phyloP scores from a whole-genome alignment of 345 rosid species.

The Pseudoturritis turrita region DNA sequence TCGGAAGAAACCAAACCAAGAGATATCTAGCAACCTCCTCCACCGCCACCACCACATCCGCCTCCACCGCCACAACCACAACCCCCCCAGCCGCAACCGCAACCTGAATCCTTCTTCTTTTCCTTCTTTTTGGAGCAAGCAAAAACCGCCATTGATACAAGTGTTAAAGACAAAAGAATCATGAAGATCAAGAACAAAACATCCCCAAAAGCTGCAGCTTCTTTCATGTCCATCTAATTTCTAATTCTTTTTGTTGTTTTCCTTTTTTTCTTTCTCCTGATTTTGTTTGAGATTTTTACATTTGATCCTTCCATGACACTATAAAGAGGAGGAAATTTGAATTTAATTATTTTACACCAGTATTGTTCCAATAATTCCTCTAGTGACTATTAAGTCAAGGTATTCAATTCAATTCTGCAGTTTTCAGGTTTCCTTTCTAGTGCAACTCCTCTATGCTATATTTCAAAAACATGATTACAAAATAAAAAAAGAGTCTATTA shows the following conservation, averaged over 20 bases:
- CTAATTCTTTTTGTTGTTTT: background rate
- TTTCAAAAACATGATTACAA: slow-evolving; percentile 1
- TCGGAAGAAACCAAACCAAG: background rate
- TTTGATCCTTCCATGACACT: slow-evolving; percentile 9
- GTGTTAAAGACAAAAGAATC: slow-evolving; percentile 17
- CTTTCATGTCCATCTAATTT: background rate
- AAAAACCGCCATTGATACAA: slow-evolving; percentile 14
- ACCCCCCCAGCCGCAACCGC: background rate
- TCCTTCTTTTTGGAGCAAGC: background rate
- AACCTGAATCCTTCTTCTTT: background rate
- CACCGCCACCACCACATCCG: background rate
- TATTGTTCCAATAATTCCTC: background rate
- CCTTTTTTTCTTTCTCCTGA: background rate
- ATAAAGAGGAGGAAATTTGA: background rate
- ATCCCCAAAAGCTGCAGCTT: background rate
- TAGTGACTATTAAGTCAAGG: background rate
- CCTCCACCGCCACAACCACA: background rate
- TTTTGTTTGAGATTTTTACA: background rate
- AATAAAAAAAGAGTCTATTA: background rate
- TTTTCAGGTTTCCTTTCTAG: slow-evolving; percentile 17
- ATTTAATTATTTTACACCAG: background rate
- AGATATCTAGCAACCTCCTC: background rate
- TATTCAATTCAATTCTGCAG: slow-evolving; percentile 5
- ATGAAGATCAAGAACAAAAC: slow-evolving; percentile 7
- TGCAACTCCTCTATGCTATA: background rate